phyloP scores from a whole-genome alignment of 2,329 filamentous ascomycete genomes.

The Fusarium guadeloupense region DNA sequence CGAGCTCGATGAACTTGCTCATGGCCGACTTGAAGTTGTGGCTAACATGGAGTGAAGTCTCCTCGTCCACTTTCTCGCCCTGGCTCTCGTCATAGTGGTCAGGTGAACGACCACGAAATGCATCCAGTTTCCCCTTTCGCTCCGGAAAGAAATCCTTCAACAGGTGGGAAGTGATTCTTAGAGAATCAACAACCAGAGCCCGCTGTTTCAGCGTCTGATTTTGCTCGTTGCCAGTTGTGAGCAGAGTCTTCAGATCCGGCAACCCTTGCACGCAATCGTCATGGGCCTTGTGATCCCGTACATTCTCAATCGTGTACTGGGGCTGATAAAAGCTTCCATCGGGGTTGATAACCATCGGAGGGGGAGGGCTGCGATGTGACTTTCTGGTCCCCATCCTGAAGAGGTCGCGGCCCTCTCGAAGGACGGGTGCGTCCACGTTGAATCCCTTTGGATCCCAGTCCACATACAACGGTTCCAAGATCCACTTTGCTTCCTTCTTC shows the following conservation, averaged over 20 bases:
- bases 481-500: conserved; percentile 28
- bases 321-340: conserved; percentile 23
- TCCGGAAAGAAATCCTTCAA: conserved; percentile 3
- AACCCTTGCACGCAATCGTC: conserved; percentile 46
- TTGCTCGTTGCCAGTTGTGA: neutral
- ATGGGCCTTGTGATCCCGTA: conserved; percentile 43
- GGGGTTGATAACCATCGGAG: conserved; percentile 3
- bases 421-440: conserved; percentile 48
- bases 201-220: neutral
- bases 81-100: conserved; percentile 24
- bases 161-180: conserved; percentile 12
- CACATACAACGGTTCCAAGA: conserved; percentile 40
- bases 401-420: conserved; percentile 22
- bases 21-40: conserved; percentile 9
- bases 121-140: neutral
- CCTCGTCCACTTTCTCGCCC: neutral
- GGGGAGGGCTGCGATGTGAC: conserved; percentile 7
- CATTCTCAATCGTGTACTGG: conserved; percentile 2
- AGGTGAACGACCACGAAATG: conserved; percentile 6
- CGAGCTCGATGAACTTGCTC: neutral
- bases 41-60: neutral
- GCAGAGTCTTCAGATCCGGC: conserved; percentile 34
- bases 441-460: conserved; percentile 39
- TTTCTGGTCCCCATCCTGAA: conserved; percentile 34
- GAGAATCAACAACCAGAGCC: conserved; percentile 36